Evolutionary conservation across 192 early-diverging fungal species (phyloP).

Genomic region (Coemansia sp.): DNA sequence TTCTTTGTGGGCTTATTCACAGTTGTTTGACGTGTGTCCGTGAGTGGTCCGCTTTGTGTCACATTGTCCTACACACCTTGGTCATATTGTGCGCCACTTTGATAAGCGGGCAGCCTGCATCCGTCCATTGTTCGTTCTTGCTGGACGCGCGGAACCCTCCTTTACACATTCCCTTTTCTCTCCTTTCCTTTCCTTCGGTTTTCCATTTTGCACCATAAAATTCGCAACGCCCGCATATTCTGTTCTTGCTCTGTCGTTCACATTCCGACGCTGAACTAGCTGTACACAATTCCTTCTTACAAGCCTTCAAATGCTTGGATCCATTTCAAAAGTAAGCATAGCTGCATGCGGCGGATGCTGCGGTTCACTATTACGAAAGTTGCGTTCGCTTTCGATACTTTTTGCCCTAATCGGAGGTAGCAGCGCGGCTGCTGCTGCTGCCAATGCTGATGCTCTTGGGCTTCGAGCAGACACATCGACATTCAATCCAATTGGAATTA

Average conservation of each 20-base stretch:
- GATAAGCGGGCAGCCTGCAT: background rate
- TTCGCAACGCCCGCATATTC: background rate
- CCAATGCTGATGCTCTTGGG: background rate
- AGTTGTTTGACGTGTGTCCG: background rate
- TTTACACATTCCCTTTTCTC: background rate
- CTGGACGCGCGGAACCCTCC: no score
- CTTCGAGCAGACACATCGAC: background rate
- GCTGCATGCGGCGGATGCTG: background rate
- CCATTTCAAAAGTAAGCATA: background rate
- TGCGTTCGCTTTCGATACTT: background rate
- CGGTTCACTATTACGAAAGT: background rate
- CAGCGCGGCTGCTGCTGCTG: background rate
- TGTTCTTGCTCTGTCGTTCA: background rate
- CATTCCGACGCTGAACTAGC: background rate
- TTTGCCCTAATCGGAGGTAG: background rate
- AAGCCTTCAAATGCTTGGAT: background rate
- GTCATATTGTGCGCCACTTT: background rate
- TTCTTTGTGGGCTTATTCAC: background rate
- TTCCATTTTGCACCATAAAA: background rate
- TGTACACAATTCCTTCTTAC: background rate
- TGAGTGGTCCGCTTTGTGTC: background rate
- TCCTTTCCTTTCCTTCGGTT: background rate
- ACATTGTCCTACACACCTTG: background rate
- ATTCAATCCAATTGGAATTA: conserved; percentile 33
- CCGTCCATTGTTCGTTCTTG: background rate